Evolutionary conservation across 352 stramenopile species (phyloP), one percentile per base, ranked within the genome.

Genomic region (Peronospora destructor): DNA sequence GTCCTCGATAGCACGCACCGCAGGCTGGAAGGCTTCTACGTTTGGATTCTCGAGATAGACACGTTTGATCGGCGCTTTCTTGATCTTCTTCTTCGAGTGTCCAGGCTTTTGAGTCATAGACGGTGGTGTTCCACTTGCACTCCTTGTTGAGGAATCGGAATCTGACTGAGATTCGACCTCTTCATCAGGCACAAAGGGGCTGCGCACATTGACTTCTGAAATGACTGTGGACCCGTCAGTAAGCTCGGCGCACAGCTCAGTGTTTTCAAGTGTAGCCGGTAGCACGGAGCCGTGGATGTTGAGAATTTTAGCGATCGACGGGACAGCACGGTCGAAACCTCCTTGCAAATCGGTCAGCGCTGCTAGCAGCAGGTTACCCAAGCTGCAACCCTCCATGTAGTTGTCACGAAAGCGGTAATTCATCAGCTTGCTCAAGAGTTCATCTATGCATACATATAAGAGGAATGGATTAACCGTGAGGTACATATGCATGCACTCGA

Each of bases 391-490:
- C 39, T 93, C 82, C 73, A 93, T 87, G 52, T 87, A 93, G 56
- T 91, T 88, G 40, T 91, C 79, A 36, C 80, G 81, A 54, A 93
- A 93, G 4, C 82, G 75, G 49, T 91, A 91, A 55, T 93, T 91
- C 82, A 93, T 93, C 37, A 93, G 52, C 59, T 93, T 86, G 64
- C 81, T 84, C 64, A 93, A 75, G 14, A 93, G 68, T 38, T 91
- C 79, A 48, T 89, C 77, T 86, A 49, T 6, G 13, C n/a, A n/a
- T 21, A 38, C 12, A 36, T 8, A 51, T 9, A 19, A 9, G 28
- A n/a, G n/a, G n/a, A 40, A 38, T n/a, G 36, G 2, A 56, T 33
- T 3, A 36, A 32, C 3, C 4, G 29, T 46, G 4, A 51, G 11
- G 26, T n/a, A 37, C 0, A 33, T 8, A 19, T 35, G 13, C 0